Evolutionary conservation across 2,329 filamentous ascomycete genomes (phyloP).

Genomic region (Beauveria pseudobassiana): DNA sequence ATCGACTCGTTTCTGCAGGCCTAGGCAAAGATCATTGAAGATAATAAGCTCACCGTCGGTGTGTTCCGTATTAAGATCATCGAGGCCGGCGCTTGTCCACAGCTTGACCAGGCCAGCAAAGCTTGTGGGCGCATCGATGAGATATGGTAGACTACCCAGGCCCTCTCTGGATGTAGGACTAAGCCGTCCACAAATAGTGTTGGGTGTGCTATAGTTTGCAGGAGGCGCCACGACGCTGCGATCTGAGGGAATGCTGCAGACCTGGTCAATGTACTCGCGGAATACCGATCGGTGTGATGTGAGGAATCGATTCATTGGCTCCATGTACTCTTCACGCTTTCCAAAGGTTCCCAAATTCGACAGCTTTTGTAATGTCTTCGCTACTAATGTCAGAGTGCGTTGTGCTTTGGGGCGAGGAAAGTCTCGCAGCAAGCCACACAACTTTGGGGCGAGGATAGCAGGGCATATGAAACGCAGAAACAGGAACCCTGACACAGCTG

Average conservation of each 20-base stretch:
- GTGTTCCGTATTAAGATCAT: slow-evolving; percentile 27
- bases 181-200: slow-evolving; percentile 79
- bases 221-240: slow-evolving; percentile 58
- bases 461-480: slow-evolving; percentile 95
- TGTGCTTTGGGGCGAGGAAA: slow-evolving; percentile 77
- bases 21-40: slow-evolving; percentile 45
- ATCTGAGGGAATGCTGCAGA: slow-evolving; percentile 76
- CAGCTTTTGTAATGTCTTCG: slow-evolving; percentile 84
- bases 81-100: slow-evolving; percentile 56
- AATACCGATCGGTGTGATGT: slow-evolving; percentile 68
- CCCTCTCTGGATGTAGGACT: slow-evolving; percentile 79
- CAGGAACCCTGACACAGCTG: slow-evolving; percentile 88
- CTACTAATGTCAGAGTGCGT: slow-evolving; percentile 82
- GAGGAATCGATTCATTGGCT: slow-evolving; percentile 91
- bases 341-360: slow-evolving; percentile 89
- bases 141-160: slow-evolving; percentile 84
- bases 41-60: slow-evolving; percentile 43
- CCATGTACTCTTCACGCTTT: slow-evolving; percentile 97
- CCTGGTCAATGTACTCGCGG: slow-evolving; percentile 77
- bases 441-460: slow-evolving; percentile 89
- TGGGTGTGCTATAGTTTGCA: slow-evolving; percentile 84
- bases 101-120: slow-evolving; percentile 77
- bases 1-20: slow-evolving; percentile 43
- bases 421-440: slow-evolving; percentile 78
- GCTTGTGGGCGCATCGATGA: slow-evolving; percentile 82